Evolutionary conservation across 805 yeast species (phyloP), one percentile per base, ranked within the genome.

Genomic region (Suhomyces sp.): DNA sequence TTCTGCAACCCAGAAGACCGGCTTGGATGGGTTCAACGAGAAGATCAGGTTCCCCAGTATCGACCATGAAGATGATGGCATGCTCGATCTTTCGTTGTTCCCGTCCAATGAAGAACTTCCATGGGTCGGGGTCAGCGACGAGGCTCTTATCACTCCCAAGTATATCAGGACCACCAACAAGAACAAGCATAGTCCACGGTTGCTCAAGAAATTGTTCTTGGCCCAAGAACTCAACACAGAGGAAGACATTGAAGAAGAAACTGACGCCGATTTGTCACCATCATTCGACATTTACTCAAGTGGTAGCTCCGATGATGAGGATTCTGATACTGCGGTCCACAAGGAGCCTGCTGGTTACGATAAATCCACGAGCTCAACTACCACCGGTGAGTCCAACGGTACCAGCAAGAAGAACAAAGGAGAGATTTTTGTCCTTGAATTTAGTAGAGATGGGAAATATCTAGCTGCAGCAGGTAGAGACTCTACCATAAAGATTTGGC

Each of bases 381-480:
- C 32, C 33, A 42, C 6, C 8, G 12, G 34, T 31, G 46, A 18
- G 46, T 53, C 24, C 55, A 52, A 18, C 44, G 25, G 50, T 40
- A 54, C 15, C 58, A 57, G 38, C 50, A 22, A 23, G 18, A 25
- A 22, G 13, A 45, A 46, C 33, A 42, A 44, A 17, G 58, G 63
- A 28, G 84, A 93, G 10, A 70, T 85, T n/a, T 86, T 88, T 75
- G 74, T 77, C 7, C 65, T 83, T 65, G 74, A 77, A 48, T 90
- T 90, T 58, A 79, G 85, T 38, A 58, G 58, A 9, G 95, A 90
- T 59, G 97, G 97, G 8, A 80, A 77, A 56, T 87, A 72, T 54
- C 58, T 90, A 48, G 96, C 96, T 0, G 76, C 84, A 2, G 96
- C 91, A 0, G 95, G 95, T 13, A 77, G 84, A 47, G 88, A 85